Evolutionary conservation across 768 basidiomycete genomes (phyloP).

Genomic region (Rhodosporidiobolus sp.): DNA sequence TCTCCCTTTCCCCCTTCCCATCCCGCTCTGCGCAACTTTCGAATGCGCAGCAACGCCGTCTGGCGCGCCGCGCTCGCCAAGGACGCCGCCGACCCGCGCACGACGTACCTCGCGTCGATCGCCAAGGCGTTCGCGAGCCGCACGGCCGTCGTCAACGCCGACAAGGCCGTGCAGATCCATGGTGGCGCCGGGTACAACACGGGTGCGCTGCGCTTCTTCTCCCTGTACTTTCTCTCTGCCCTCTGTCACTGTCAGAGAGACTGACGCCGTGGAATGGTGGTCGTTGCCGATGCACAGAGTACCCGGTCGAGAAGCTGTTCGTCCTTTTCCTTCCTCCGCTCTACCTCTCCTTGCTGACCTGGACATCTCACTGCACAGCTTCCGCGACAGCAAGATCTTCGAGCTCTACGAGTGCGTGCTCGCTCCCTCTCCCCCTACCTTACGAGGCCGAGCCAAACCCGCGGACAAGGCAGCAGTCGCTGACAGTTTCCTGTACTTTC

Average conservation of each 20-base stretch:
- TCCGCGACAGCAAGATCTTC: slow-evolving; percentile 45
- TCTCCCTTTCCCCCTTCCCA: background rate
- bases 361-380: background rate
- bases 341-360: background rate
- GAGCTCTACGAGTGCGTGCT: slow-evolving; percentile 46
- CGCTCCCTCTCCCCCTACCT: too few relatives aligned
- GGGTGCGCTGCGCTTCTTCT: too few relatives aligned
- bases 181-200: slow-evolving; percentile 41
- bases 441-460: too few relatives aligned
- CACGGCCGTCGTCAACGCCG: slow-evolving; percentile 50
- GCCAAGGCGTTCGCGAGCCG: slow-evolving; percentile 50
- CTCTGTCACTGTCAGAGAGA: background rate
- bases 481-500: background rate
- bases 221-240: too few relatives aligned
- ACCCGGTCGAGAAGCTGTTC: slow-evolving; percentile 51
- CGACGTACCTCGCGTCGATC: slow-evolving; percentile 52
- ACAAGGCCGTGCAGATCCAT: slow-evolving; percentile 49
- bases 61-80: slow-evolving; percentile 50
- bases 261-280: background rate
- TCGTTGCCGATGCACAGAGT: slow-evolving; percentile 24
- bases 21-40: background rate
- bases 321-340: background rate
- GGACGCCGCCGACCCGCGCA: slow-evolving; percentile 47
- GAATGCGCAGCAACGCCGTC: slow-evolving; percentile 26
- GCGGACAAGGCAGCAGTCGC: too few relatives aligned